Conservation (phyloP, 495 filamentous ascomycete genomes). For the Recurvomyces mirabilis region DNA sequence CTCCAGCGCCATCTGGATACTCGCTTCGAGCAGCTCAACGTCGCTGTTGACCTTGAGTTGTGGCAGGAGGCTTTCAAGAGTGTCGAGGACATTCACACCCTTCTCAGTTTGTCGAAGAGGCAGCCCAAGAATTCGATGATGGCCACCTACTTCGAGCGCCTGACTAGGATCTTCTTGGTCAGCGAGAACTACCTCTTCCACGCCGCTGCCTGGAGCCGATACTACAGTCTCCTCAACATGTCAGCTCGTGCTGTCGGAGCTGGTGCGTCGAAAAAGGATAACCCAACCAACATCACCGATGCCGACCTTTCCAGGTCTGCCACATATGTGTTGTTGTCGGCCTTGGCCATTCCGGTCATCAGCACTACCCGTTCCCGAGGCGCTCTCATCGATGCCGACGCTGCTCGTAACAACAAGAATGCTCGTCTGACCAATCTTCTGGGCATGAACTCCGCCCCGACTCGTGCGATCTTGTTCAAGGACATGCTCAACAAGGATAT, state of each 20-base stretch:
- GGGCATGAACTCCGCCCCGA: conserved; percentile 80
- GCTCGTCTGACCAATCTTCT: conserved; percentile 88
- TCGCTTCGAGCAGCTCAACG: conserved; percentile 95
- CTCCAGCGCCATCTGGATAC: conserved; percentile 95
- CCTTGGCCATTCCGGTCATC: conserved; percentile 93
- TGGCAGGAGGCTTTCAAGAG: conserved; percentile 99
- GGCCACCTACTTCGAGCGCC: conserved; percentile 99
- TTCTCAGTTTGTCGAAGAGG: conserved; percentile 95
- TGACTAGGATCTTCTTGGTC: conserved; percentile 94
- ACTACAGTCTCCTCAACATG: conserved; percentile 90
- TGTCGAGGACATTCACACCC: conserved; percentile 97
- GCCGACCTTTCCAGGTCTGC: conserved; percentile 78
- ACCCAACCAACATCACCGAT: conserved; percentile 69
- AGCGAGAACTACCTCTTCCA: conserved; percentile 99
- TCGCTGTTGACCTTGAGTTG: conserved; percentile 91
- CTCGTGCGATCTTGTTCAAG: conserved; percentile 82
- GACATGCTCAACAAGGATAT: conserved; percentile 91
- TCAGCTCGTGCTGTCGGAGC: conserved; percentile 75
- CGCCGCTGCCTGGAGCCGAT: conserved; percentile 89
- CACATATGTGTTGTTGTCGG: conserved; percentile 91
- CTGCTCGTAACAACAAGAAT: conserved; percentile 98
- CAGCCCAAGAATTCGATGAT: conserved; percentile 99
- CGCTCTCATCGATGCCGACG: conserved; percentile 90
- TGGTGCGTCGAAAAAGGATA: conserved; percentile 85
- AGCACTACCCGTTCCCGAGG: conserved; percentile 94